Evolutionary conservation across 768 basidiomycete species (phyloP).

Genomic region (Tulasnella sp.): DNA sequence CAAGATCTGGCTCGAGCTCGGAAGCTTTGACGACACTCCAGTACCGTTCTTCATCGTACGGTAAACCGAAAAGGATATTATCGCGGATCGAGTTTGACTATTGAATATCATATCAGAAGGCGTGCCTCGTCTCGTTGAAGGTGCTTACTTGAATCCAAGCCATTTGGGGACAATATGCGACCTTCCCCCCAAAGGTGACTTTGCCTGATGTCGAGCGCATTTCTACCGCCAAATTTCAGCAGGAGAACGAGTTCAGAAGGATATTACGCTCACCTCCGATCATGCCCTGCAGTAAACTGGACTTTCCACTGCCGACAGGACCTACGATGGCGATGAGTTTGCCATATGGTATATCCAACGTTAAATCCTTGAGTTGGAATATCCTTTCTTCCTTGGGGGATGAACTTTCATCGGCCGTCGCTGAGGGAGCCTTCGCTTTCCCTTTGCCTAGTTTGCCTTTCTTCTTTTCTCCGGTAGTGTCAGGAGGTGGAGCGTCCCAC

Average conservation of each 20-base stretch:
- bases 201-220: conserved; percentile 51
- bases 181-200: conserved; percentile 40
- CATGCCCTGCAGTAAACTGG: conserved; percentile 17
- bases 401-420: conserved; percentile 1
- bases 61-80: conserved; percentile 29
- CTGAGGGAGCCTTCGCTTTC: conserved; percentile 14
- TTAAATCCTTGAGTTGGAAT: conserved; percentile 58
- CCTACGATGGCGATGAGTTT: conserved; percentile 65
- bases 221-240: conserved; percentile 39
- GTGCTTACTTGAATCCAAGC: conserved; percentile 40
- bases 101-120: conserved; percentile 20
- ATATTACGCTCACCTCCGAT: not conserved
- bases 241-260: conserved; percentile 19
- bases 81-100: conserved; percentile 25
- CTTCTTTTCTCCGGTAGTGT: conserved; percentile 27
- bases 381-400: conserved; percentile 28
- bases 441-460: conserved; percentile 24
- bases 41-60: conserved; percentile 25
- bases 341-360: conserved; percentile 33
- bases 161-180: conserved; percentile 49
- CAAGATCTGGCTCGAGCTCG: conserved; percentile 25
- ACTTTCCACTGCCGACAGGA: conserved; percentile 59
- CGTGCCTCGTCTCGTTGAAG: not conserved
- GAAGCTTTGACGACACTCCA: conserved; percentile 18
- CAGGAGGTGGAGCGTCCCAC: conserved; percentile 71